Base-by-base conservation (phyloP, 345 rosid genomes). In the Populus pruinosa region DNA sequence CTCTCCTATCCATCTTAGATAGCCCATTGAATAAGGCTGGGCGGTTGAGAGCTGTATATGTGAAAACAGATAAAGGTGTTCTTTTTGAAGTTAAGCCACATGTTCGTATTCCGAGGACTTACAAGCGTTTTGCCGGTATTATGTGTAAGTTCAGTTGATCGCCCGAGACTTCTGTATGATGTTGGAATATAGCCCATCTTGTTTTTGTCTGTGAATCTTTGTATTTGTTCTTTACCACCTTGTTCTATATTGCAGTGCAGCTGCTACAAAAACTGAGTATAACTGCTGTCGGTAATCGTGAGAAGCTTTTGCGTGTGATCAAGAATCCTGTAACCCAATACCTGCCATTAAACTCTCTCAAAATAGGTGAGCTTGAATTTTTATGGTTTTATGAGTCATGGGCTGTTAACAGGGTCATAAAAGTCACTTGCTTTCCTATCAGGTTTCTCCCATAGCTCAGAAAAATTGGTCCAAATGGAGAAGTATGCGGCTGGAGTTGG, bases 11-110 rank as follows among this genome's bases (percentile, higher is more conserved):
- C 27, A 94, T 94, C 79, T 74, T 93, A 71, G 98, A 94, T 80
- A 94, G 97, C 80, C 97, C 97, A 1, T 71, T 94, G 64, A 93
- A 88, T 67, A 91, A 93, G 82, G 97, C 98, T 74, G 98, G 97
- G 77, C 90, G 92, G 76, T 83, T 94, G 73, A 85, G 78, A 77
- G 92, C 97, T 8, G 87, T 94, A 16, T 93, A 91, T 69, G 96
- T 94, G 80, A 89, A 77, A 83, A 94, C 98, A 8, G 95, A 91
- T 33, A 86, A 88, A 87, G 97, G 97, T 81, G 93, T 94, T 38
- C 97, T 92, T 73, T 87, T 94, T 82, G 92, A 94, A 86, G 90
- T 94, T 33, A 90, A 90, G 75, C 95, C 97, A 43, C 89, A 93
- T 80, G 97, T 91, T 49, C 94, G 97, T 64, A 83, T 94, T 43